These are phyloP conservation scores for Penicillium bialowiezense DNA, from an alignment of 495 filamentous ascomycete species.

Conservation along the genomic window DNA sequence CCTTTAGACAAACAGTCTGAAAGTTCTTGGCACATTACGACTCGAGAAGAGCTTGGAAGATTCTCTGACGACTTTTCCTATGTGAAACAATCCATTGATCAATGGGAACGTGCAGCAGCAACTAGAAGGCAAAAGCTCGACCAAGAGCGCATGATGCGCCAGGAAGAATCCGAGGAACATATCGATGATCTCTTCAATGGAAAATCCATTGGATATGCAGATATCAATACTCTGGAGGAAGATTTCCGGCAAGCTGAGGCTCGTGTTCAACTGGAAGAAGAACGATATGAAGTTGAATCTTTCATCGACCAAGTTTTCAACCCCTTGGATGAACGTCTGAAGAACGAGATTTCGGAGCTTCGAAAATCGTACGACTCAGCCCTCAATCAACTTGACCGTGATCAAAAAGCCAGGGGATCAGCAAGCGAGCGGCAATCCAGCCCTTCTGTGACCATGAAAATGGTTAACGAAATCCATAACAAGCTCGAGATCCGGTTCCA, in stretches of 20 bases:
- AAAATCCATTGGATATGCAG: conserved; percentile 60
- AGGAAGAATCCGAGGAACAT: conserved; percentile 52
- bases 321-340: conserved; percentile 48
- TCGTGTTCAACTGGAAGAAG: conserved; percentile 52
- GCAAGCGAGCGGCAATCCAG: conserved; percentile 31
- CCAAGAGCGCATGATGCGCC: conserved; percentile 46
- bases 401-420: conserved; percentile 37
- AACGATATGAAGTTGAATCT: conserved; percentile 51
- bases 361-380: conserved; percentile 48
- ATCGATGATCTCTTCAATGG: conserved; percentile 57
- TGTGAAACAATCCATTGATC: conserved; percentile 40
- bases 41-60: conserved; percentile 30
- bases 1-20: conserved; percentile 35
- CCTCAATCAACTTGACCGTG: conserved; percentile 41
- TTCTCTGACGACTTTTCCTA: conserved; percentile 49
- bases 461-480: conserved; percentile 42
- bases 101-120: conserved; percentile 47
- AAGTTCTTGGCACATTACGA: conserved; percentile 34
- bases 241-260: conserved; percentile 57
- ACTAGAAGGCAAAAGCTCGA: conserved; percentile 43
- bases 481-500: conserved; percentile 51
- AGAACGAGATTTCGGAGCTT: conserved; percentile 51
- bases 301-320: conserved; percentile 53
- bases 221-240: conserved; percentile 58
- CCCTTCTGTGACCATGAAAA: conserved; percentile 44